Base-by-base conservation (phyloP, 768 basidiomycete species). In the Termitomyces sp. region DNA sequence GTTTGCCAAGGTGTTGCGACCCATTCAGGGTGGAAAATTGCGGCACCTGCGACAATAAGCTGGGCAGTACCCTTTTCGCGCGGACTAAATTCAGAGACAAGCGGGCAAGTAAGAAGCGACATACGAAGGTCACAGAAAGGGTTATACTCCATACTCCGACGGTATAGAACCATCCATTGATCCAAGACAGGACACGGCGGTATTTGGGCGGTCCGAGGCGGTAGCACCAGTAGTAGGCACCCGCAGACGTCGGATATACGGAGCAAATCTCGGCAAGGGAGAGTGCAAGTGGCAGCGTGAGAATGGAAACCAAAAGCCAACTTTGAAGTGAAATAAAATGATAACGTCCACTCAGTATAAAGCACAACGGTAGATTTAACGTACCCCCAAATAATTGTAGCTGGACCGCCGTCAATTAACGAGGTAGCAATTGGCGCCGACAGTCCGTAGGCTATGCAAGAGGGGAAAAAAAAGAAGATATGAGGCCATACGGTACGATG, bases 121-220 rank as follows among this genome's bases (percentile, higher is more conserved):
- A 47, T 66, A 82, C 83, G 62, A 88, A 88, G 2, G 79, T 81
- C 9, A 84, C 85, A 12, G 84, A 84, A 35, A 86, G 62, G 20
- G 81, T 79, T 54, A 83, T 75, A 1, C 81, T 87, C 84, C 85
- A 88, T 10, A 85, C 82, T 23, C 86, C 86, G 31, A 85, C 83
- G 62, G 85, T 71, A 2, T 80, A 83, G 15, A 87, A 68, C 86
- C 86, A 88, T 5, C 86, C 85, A 52, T 83, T 82, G 43, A 87
- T 80, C 81, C 85, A 88, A 11, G 81, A 83, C 3, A 79, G 65
- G 13, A 85, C 60, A 5, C 84, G 67, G 50, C 79, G 73, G 53
- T 73, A 76, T 45, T 70, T 72, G 0, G 82, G 79, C 3, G 83
- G 75, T 0, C 82, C 79, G 10, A 88, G 70, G 47, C 80, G 78